phyloP scores from a whole-genome alignment of 2,329 filamentous ascomycete species.

The Diaporthe humulicola region DNA sequence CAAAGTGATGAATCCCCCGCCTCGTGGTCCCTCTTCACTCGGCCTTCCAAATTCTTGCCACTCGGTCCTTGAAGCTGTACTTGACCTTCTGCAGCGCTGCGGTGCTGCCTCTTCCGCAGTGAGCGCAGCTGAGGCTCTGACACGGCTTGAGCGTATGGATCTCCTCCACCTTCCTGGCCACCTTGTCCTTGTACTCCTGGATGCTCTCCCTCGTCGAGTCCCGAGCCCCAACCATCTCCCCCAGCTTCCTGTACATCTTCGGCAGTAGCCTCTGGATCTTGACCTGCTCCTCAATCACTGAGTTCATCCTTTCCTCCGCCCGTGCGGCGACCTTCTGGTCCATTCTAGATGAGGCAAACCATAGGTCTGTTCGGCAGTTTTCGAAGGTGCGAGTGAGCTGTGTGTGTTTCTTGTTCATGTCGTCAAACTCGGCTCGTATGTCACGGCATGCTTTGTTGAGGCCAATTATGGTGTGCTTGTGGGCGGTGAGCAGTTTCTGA shows the following conservation, averaged over 20 bases:
- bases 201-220: background rate
- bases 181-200: background rate
- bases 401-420: background rate
- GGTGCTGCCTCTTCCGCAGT: conserved; percentile 10
- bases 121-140: conserved; percentile 23
- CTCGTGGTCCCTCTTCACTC: background rate
- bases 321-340: background rate
- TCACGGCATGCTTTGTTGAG: background rate
- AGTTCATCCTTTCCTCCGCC: background rate
- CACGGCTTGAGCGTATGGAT: conserved; percentile 35
- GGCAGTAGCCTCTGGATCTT: conserved; percentile 17
- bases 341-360: background rate
- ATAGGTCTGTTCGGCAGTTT: background rate
- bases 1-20: background rate
- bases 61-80: conserved; percentile 1
- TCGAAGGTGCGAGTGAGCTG: background rate
- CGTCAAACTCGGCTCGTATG: background rate
- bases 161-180: conserved; percentile 34
- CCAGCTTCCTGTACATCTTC: conserved; percentile 7
- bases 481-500: background rate
- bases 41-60: background rate
- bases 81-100: conserved; percentile 3
- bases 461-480: background rate
- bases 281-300: conserved; percentile 30
- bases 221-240: background rate